Evolutionary conservation across 345 rosid species (phyloP).

Genomic region (Syzygium aromaticum): DNA sequence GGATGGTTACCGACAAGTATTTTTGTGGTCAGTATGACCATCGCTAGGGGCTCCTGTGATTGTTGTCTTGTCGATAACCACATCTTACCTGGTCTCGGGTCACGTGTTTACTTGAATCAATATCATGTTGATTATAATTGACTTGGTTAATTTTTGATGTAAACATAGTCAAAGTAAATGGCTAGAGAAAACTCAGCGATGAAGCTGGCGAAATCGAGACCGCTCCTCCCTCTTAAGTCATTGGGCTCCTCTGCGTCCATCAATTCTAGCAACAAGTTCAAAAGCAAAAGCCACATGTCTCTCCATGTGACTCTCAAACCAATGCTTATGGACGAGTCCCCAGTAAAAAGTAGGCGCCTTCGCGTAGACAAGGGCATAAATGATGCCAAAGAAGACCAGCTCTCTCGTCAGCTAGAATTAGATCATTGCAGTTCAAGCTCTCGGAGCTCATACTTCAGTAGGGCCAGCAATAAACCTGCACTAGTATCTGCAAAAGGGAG

Average conservation of each 20-base stretch:
- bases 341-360: not conserved
- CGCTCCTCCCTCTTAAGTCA: not conserved
- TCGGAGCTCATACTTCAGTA: conserved; percentile 24
- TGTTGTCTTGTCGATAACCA: too few species aligned
- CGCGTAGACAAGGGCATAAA: not conserved
- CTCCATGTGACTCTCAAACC: not conserved
- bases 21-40: too few species aligned
- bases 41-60: too few species aligned
- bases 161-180: not conserved
- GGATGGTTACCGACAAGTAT: too few species aligned
- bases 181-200: not conserved
- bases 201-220: conserved; percentile 4
- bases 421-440: not conserved
- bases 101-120: too few species aligned
- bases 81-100: too few species aligned
- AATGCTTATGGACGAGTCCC: not conserved
- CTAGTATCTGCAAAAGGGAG: not conserved
- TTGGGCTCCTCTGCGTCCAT: not conserved
- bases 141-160: too few species aligned
- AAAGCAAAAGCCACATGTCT: not conserved
- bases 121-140: too few species aligned
- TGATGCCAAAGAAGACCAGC: conserved; percentile 4
- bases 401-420: conserved; percentile 1
- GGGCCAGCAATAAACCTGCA: not conserved
- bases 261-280: not conserved